Conservation (phyloP, 768 basidiomycete species). For the Tubosaeta sp. region DNA sequence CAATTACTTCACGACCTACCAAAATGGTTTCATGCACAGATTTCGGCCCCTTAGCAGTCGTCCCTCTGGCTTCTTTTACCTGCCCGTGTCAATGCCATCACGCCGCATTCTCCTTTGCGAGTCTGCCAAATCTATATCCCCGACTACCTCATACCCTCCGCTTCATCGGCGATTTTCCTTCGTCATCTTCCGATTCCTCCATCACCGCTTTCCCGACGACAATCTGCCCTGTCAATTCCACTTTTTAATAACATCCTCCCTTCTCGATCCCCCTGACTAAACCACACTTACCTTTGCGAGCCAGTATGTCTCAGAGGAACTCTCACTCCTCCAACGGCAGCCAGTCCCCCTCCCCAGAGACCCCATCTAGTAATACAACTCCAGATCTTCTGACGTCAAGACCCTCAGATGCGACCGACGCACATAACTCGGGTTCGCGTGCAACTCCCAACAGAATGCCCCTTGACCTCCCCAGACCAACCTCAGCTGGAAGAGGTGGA, state of each 20-base stretch:
- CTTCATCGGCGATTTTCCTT: constrained; percentile 27
- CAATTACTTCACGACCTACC: constrained; percentile 30
- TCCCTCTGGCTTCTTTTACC: constrained; percentile 26
- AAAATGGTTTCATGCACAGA: constrained; percentile 32
- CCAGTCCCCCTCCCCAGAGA: constrained; percentile 45
- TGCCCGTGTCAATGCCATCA: constrained; percentile 28
- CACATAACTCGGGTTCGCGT: constrained; percentile 20
- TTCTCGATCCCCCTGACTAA: constrained; percentile 20
- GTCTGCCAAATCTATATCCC: constrained; percentile 27
- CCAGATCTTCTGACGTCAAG: constrained; percentile 40
- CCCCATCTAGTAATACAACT: constrained; percentile 40
- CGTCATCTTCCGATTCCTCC: constrained; percentile 24
- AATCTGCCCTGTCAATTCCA: constrained; percentile 11
- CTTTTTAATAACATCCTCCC: constrained; percentile 27
- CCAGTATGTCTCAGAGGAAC: constrained; percentile 47
- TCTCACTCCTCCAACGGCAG: constrained; percentile 48
- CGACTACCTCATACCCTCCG: constrained; percentile 19
- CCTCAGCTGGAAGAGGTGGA: constrained; percentile 63
- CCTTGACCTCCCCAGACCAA: constrained; percentile 48
- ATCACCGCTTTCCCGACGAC: constrained; percentile 22
- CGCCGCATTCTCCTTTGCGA: constrained; percentile 27
- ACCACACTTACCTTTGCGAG: constrained; percentile 11
- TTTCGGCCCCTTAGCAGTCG: constrained; percentile 27
- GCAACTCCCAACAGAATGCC: constrained; percentile 46
- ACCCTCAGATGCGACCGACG: constrained; percentile 32